Percentiles rank a stretch among this genome's conserved stretches.
Conservation (phyloP, 2,329 filamentous ascomycete species). For the Colletotrichum kahawae region DNA sequence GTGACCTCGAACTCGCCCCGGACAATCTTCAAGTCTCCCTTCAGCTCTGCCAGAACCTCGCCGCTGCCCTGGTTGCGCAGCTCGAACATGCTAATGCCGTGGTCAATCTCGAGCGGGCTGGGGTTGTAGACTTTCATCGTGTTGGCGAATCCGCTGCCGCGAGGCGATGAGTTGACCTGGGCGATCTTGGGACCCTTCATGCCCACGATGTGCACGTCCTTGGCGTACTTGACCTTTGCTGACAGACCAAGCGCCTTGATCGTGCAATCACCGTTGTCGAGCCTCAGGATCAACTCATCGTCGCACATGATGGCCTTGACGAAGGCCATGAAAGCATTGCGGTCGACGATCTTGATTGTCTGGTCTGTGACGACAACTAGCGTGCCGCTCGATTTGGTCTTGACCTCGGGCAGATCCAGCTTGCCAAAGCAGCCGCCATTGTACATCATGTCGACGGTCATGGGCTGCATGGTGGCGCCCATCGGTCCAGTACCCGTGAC, state of each 20-base stretch:
- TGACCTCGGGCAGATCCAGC: constrained; percentile 32
- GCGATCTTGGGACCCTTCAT: constrained; percentile 29
- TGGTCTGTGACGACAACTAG: constrained; percentile 31
- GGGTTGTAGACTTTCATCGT: constrained; percentile 32
- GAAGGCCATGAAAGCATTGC: constrained; percentile 32
- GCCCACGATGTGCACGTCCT: constrained; percentile 31
- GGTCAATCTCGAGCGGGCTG: constrained; percentile 35
- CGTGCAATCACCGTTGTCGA: constrained; percentile 33
- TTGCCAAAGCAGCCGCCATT: constrained; percentile 33
- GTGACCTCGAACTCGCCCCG: constrained; percentile 31
- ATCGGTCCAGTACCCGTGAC: constrained; percentile 34
- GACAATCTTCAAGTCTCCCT: constrained; percentile 32
- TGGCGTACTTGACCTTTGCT: constrained; percentile 28
- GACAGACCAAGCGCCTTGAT: constrained; percentile 29
- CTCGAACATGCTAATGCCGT: constrained; percentile 35
- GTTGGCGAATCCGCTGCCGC: constrained; percentile 21
- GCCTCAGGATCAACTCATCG: constrained; percentile 29
- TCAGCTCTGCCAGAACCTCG: constrained; percentile 30
- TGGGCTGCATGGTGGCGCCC: constrained; percentile 32
- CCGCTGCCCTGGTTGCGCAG: constrained; percentile 29
- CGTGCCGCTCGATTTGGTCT: constrained; percentile 31
- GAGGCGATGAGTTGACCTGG: constrained; percentile 26
- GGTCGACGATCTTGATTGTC: constrained; percentile 32
- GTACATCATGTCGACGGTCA: constrained; percentile 34
- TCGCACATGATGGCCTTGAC: constrained; percentile 34